Base-by-base conservation (phyloP, 2,329 filamentous ascomycete species). In the Bipolaris sorokiniana region DNA sequence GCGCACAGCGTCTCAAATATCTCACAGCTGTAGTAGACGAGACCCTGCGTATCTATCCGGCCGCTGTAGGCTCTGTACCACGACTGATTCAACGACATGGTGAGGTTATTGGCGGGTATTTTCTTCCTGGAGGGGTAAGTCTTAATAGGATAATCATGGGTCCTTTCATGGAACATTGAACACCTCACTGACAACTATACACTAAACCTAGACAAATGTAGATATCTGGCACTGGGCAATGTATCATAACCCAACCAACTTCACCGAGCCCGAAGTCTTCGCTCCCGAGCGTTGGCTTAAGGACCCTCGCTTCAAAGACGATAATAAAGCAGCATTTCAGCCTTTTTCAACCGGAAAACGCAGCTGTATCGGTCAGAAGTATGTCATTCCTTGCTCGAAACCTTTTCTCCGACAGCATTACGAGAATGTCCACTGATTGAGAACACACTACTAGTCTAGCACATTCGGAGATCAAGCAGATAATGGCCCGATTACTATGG, bases 31-130 rank as follows among this genome's bases (percentile, higher is more conserved):
- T 61, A 22, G 53, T 70, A 15, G 60, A 63, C 38, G 67, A 70
- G 52, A 76, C 72, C 3, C 61, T 81, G 1, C 71, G 79, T 16
- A 63, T 68, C 33, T 65, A 61, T 36, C 67, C 67, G 3, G 53
- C 63, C 5, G 62, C 58, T 2, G 40, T 56, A 26, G 52, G 52
- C 11, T 55, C 52, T 18, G 46, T 55, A 18, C 52, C 52, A 26
- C 52, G 52, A 31, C 52, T 45, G 15, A 50, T 55, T 11, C 46
- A 55, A 31, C 38, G 10, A 44, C 20, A 45, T 38, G 52, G 52
- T 16, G 38, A 55, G 52, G 52, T 45, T 4, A 18, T 56, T 5
- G 52, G 46, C 1, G 47, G 53, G 2, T 9, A 51, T 7, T 47
- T 51, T 40, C 45, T 49, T 34, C 51, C 51, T 3, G 51, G 45